These are phyloP conservation scores for Vaccinium vitisidaea DNA, from an alignment of 148 eudicot species.

Conservation along the genomic window DNA sequence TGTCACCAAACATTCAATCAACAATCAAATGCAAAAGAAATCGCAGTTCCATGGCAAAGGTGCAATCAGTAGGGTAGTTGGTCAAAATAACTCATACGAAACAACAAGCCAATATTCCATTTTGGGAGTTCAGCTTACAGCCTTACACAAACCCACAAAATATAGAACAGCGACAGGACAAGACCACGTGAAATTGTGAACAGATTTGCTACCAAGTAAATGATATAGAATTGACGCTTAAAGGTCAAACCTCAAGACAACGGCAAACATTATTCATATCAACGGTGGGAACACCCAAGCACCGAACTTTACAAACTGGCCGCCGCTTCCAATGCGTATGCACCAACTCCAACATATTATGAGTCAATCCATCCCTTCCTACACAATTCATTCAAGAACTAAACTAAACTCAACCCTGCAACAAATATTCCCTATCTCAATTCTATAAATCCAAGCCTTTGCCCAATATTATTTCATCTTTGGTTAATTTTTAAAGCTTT, in stretches of 20 bases:
- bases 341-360: conserved; percentile 91
- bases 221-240: neutral
- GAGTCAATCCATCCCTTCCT: conserved; percentile 97
- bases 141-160: neutral
- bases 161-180: neutral
- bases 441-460: neutral
- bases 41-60: neutral
- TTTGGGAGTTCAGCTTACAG: neutral
- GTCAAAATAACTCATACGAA: neutral
- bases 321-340: conserved; percentile 90
- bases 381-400: conserved; percentile 22
- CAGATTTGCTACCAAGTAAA: neutral
- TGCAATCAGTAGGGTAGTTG: neutral
- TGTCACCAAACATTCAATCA: neutral
- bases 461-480: neutral
- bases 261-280: conserved; percentile 91
- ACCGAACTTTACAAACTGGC: conserved; percentile 85
- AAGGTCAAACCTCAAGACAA: conserved; percentile 67
- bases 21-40: neutral
- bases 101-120: neutral
- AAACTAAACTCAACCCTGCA: neutral
- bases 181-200: neutral
- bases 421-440: neutral
- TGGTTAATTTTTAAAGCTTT: neutral
- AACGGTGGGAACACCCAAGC: conserved; percentile 95